These are phyloP conservation scores for Tulasnella calospora DNA, from an alignment of 768 basidiomycete genomes.

Conservation along the genomic window DNA sequence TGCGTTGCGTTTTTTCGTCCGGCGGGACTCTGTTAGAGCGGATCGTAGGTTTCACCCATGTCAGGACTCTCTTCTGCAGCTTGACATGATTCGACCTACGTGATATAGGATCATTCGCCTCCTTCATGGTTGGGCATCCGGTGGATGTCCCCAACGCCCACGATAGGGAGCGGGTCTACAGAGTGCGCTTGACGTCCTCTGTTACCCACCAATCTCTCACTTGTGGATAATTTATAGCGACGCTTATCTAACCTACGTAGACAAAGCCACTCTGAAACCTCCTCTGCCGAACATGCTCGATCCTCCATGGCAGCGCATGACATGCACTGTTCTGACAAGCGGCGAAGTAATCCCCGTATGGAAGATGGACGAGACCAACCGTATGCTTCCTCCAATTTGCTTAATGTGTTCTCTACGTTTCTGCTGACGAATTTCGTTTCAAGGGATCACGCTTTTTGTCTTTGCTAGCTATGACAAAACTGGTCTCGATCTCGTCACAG, in stretches of 20 bases:
- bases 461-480: background rate
- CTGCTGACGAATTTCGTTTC: background rate
- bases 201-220: background rate
- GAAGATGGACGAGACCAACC: background rate
- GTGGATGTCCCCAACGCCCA: background rate
- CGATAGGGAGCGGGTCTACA: background rate
- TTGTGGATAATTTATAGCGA: background rate
- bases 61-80: background rate
- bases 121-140: background rate
- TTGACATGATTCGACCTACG: background rate
- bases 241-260: background rate
- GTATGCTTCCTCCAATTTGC: background rate
- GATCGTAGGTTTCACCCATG: background rate
- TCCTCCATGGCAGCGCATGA: background rate
- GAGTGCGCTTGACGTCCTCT: background rate
- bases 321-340: background rate
- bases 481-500: background rate
- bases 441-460: background rate
- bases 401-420: rapidly evolving
- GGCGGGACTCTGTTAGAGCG: background rate
- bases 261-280: background rate
- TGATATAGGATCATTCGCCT: background rate
- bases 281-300: rapidly evolving
- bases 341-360: background rate
- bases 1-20: background rate